Evolutionary conservation across 2,329 filamentous ascomycete genomes (phyloP), one percentile per base, ranked within the genome.

Genomic region (Venturia asperata): DNA sequence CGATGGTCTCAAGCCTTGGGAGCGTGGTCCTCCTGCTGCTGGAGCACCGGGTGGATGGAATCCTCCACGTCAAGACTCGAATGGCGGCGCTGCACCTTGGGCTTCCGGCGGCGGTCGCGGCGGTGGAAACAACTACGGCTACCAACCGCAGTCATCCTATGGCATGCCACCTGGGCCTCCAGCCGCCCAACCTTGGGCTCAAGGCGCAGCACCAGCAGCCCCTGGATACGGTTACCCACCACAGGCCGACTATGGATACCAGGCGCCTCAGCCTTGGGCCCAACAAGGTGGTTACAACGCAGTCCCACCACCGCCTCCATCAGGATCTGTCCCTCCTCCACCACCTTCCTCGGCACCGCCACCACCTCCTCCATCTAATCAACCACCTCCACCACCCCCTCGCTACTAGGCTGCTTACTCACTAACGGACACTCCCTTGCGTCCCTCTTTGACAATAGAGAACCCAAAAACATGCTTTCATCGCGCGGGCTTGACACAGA

Each of bases 1-100:
- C 68, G 86, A 88, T 70, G 56, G 58, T 30, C 81, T 85, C 70
- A 93, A 91, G 77, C 92, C 92, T 62, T 97, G 92, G 92, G 89
- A 96, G 75, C 87, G 90, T 73, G 90, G 88, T 45, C 90, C 91
- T 24, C 92, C 89, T 41, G 90, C 91, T 21, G 92, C 89, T 39
- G 91, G 90, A 66, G 91, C 88, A 66, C 85, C 90, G 74, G 92
- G 92, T 70, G 92, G 92, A 9, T 96, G 92, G 91, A 79, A 82
- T 73, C 70, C 70, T 62, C 79, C 80, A 74, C 78, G 79, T 63
- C 72, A 77, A 60, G 77, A 77, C 66, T 75, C 75, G 61, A 70
- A 77, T 24, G 68, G 68, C 27, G 66, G 67, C 61, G 76, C 82
- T 58, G 83, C 85, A 67, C 84, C 85, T n/a, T 87, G 85, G 85